phyloP scores from a whole-genome alignment of 2,329 filamentous ascomycete species.

The Stachybotrys chartarum region DNA sequence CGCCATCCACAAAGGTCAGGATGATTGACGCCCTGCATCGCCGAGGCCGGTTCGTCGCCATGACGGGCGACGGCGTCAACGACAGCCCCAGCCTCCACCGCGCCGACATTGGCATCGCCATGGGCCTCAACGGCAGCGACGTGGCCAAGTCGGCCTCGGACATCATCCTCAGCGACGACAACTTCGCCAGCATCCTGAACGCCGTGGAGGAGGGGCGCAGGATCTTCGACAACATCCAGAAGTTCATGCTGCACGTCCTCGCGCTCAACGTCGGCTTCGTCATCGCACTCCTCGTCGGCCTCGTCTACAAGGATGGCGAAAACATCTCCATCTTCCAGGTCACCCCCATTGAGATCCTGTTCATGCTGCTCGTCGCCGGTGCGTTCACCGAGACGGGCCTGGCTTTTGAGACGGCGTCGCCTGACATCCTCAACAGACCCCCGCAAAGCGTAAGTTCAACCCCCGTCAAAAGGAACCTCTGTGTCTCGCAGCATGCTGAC shows the following conservation, averaged over 20 bases:
- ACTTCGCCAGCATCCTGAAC: slow-evolving; percentile 42
- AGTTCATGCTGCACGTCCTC: slow-evolving; percentile 60
- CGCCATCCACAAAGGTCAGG: slow-evolving; percentile 62
- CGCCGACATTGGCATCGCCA: slow-evolving; percentile 63
- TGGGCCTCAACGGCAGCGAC: slow-evolving; percentile 57
- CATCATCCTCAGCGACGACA: slow-evolving; percentile 64
- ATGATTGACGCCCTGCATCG: slow-evolving; percentile 71
- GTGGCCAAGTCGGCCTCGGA: slow-evolving; percentile 60
- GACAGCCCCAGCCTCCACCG: slow-evolving; percentile 60
- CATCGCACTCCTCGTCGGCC: slow-evolving; percentile 56
- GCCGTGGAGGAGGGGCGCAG: slow-evolving; percentile 57
- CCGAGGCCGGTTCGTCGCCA: slow-evolving; percentile 53
- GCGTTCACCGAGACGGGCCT: slow-evolving; percentile 66
- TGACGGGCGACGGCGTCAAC: slow-evolving; percentile 67
- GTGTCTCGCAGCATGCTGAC: neutral
- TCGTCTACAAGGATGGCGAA: slow-evolving; percentile 60
- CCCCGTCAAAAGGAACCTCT: neutral
- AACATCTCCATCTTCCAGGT: slow-evolving; percentile 62
- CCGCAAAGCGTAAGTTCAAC: slow-evolving; percentile 10
- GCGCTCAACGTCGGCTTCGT: slow-evolving; percentile 63
- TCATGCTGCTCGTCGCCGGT: slow-evolving; percentile 69
- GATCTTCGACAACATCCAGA: slow-evolving; percentile 66
- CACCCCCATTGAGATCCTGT: slow-evolving; percentile 64
- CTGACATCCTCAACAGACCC: slow-evolving; percentile 44
- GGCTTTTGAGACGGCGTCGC: slow-evolving; percentile 59